These are phyloP conservation scores for Xylaria curta DNA, from an alignment of 495 filamentous ascomycete genomes.

Conservation along the genomic window DNA sequence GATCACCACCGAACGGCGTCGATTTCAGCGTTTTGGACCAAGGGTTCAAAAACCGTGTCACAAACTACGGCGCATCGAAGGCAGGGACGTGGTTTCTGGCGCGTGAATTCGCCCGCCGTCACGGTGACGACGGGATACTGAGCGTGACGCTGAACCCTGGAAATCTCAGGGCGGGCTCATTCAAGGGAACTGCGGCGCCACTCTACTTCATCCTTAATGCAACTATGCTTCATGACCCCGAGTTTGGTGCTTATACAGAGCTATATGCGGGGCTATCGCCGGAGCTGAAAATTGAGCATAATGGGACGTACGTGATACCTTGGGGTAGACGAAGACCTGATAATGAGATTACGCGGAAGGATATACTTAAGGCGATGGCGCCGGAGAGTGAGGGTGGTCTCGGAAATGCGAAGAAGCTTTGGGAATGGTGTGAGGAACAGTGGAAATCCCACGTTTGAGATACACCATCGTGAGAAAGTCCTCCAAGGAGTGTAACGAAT, in stretches of 20 bases:
- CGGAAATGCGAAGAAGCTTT: constrained; percentile 37
- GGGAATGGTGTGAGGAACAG: constrained; percentile 45
- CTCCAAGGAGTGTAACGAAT: not conserved
- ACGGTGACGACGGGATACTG: constrained; percentile 30
- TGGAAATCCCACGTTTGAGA: constrained; percentile 28
- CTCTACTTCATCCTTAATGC: constrained; percentile 26
- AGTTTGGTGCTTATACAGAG: constrained; percentile 51
- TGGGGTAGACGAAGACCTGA: constrained; percentile 41
- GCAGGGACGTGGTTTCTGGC: constrained; percentile 32
- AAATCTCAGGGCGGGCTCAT: constrained; percentile 42
- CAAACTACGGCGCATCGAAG: constrained; percentile 34
- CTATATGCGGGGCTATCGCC: constrained; percentile 50
- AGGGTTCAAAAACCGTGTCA: constrained; percentile 19
- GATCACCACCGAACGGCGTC: constrained; percentile 37
- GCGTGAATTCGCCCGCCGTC: constrained; percentile 28
- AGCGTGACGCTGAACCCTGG: constrained; percentile 49
- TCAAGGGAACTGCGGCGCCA: constrained; percentile 29
- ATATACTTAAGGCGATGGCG: constrained; percentile 49
- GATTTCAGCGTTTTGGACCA: constrained; percentile 41
- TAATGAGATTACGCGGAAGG: constrained; percentile 22
- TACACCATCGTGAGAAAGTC: not conserved
- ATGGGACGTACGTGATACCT: constrained; percentile 44
- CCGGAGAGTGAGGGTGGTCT: constrained; percentile 32
- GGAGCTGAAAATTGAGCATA: constrained; percentile 40
- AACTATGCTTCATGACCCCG: constrained; percentile 29